Base-by-base conservation (phyloP, 441 rosid species). In the Erodium texanum region DNA sequence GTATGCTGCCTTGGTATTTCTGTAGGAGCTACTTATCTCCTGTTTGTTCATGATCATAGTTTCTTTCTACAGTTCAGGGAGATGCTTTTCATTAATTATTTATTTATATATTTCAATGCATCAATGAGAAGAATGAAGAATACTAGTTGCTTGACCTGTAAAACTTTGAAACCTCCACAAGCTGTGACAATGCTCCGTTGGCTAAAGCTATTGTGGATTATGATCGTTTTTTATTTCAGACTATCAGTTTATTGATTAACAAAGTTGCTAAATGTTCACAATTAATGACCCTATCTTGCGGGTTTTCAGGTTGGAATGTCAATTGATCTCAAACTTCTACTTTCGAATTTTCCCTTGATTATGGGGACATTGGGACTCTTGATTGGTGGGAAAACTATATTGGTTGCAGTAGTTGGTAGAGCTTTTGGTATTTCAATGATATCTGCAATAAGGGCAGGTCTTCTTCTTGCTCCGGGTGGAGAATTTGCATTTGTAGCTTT, bases 391-490 rank as follows among this genome's bases (percentile, higher is more conserved):
- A 94, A 94, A 90, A 83, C 93, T 71, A 9, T 84, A 71, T 76
- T 94, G 86, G 94, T 94, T 66, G 83, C 86, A 16, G 66, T 87
- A 27, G 82, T 94, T 75, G 99, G 97, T 34, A 87, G 67, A 73
- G 38, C 86, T 70, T 94, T 92, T 66, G 99, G 99, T 67, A 75
- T 94, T 78, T 94, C 99, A 36, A 65, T 91, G 71, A 85, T 94
- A 80, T 86, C 99, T 81, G 93, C 94, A 66, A 79, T 87, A 74
- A 86, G 99, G 75, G 87, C 76, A 18, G 99, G 99, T 71, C 96
- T 94, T 76, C 97, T 94, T 82, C 96, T 94, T 66, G 99, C 99
- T 72, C 99, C 99, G 1, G 99, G 99, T 32, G 99, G 99, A 78
- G 99, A 94, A 75, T 94, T 94, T 48, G 99, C 99, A 64, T 94